These are phyloP conservation scores for Thermothelomyces thermophilus DNA, from an alignment of 2,329 filamentous ascomycete genomes.

Conservation along the genomic window DNA sequence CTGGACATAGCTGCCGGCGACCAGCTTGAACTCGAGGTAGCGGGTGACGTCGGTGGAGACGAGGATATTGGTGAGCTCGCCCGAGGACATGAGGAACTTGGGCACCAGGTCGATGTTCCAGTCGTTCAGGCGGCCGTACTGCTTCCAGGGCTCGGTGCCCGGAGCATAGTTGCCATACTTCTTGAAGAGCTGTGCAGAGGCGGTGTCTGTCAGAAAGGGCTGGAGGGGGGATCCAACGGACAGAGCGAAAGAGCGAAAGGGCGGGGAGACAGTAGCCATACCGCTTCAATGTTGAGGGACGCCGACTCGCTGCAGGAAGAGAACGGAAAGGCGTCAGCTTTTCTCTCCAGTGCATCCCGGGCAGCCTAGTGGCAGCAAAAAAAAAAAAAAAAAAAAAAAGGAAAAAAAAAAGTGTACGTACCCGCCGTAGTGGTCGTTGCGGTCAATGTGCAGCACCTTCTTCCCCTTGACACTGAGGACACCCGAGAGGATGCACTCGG, in stretches of 20 bases:
- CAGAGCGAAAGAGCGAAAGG: constrained; percentile 5
- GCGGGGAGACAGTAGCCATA: constrained; percentile 37
- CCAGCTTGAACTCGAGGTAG: constrained; percentile 89
- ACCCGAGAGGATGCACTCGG: constrained; percentile 97
- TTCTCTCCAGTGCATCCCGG: neutral
- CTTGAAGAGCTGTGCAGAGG: constrained; percentile 73
- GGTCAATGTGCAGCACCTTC: constrained; percentile 98
- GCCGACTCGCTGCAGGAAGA: constrained; percentile 67
- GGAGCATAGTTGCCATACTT: constrained; percentile 78
- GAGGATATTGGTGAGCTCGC: constrained; percentile 96
- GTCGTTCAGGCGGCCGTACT: constrained; percentile 93
- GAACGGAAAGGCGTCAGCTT: too few species aligned
- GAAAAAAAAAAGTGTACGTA: constrained; percentile 41
- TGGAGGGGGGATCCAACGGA: constrained; percentile 10
- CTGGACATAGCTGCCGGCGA: constrained; percentile 94
- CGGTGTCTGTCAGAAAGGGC: constrained; percentile 7
- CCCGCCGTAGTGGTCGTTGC: constrained; percentile 98
- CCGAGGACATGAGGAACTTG: constrained; percentile 97
- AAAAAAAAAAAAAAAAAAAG: neutral
- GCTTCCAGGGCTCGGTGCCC: constrained; percentile 92
- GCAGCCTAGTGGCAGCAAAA: too few species aligned
- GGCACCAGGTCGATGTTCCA: constrained; percentile 99
- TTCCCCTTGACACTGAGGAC: constrained; percentile 97
- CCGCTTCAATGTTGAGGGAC: constrained; percentile 92
- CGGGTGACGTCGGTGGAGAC: constrained; percentile 88